Conservation (phyloP, 2,329 filamentous ascomycete genomes). For the Exophiala mesophila region DNA sequence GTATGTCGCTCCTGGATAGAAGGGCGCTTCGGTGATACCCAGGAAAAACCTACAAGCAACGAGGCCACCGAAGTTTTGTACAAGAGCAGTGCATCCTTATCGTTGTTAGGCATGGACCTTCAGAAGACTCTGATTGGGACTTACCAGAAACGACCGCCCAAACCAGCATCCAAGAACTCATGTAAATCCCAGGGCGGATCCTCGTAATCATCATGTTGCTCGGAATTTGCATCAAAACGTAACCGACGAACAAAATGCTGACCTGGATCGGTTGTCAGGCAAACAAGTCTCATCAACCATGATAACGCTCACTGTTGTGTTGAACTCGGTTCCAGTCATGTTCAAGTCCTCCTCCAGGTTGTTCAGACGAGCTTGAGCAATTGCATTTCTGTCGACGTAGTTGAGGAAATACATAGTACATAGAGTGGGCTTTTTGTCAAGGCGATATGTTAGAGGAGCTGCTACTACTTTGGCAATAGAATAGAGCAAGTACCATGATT, state of each 20-base stretch:
- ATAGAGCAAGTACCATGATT: slow-evolving; percentile 28
- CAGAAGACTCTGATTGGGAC: too few relatives aligned
- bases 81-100: slow-evolving; percentile 32
- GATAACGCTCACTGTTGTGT: slow-evolving; percentile 27
- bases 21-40: slow-evolving; percentile 36
- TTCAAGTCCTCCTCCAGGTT: slow-evolving; percentile 28
- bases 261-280: slow-evolving; percentile 7
- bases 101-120: too few relatives aligned
- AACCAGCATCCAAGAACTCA: slow-evolving; percentile 34
- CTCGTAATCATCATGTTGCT: slow-evolving; percentile 30
- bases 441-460: neutral
- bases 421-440: slow-evolving; percentile 28
- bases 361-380: slow-evolving; percentile 31
- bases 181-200: slow-evolving; percentile 39
- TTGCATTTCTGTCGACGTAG: slow-evolving; percentile 29
- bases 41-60: slow-evolving; percentile 39
- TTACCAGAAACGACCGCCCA: slow-evolving; percentile 31
- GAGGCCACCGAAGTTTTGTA: slow-evolving; percentile 38
- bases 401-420: slow-evolving; percentile 33
- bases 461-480: neutral
- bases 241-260: slow-evolving; percentile 25
- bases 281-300: neutral
- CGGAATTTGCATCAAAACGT: slow-evolving; percentile 24
- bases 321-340: slow-evolving; percentile 29
- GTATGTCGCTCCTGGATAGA: slow-evolving; percentile 43